Evolutionary conservation across 225 moss, liverwort and hornwort species (phyloP), one percentile per base, ranked within the genome.

Genomic region (Neckera pumila): DNA sequence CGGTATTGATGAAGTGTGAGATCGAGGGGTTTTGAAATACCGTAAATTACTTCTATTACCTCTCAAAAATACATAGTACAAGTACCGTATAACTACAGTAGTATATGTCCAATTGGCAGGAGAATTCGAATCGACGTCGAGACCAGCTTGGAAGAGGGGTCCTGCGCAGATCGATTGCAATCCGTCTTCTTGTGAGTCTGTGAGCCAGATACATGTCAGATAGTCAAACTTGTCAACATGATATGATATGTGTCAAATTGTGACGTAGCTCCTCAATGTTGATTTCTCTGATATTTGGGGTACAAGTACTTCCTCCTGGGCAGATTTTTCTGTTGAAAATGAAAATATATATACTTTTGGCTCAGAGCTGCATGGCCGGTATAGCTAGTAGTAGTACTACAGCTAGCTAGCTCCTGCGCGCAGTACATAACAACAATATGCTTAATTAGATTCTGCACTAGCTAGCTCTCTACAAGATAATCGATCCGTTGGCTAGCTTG

Each of bases 191-290:
- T 45, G 65, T 33, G 85, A 85, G 80, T 9, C 54, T 43, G 42
- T 61, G 81, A 59, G 61, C 19, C 61, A 86, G 83, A 38, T 76
- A 8, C 8, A 38, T 85, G 89, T 76, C 85, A 73, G 87, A 38
- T 54, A 77, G 81, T 91, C 89, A 89, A 89, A 87, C 84, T 91
- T 89, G 87, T 84, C 89, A 70, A 81, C 47, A 33, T 63, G 73
- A 86, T 58, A 65, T 53, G 86, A 81, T 75, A 56, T 87, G 89
- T 58, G 85, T 51, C 82, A 47, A 78, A 85, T 57, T 38, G 78
- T 71, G 71, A 90, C 72, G 82, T 18, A 77, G 89, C 89, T 81
- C 78, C 82, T 90, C 89, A 90, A 91, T 72, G 87, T 89, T 78
- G 87, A 89, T 91, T 85, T 87, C 82, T 87, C 58, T 76, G 76